A percentile compares a stretch with the other conserved stretches of the same genome.
Evolutionary conservation across 768 basidiomycete species (phyloP).

Genomic region (Guyanaporus albipodus): DNA sequence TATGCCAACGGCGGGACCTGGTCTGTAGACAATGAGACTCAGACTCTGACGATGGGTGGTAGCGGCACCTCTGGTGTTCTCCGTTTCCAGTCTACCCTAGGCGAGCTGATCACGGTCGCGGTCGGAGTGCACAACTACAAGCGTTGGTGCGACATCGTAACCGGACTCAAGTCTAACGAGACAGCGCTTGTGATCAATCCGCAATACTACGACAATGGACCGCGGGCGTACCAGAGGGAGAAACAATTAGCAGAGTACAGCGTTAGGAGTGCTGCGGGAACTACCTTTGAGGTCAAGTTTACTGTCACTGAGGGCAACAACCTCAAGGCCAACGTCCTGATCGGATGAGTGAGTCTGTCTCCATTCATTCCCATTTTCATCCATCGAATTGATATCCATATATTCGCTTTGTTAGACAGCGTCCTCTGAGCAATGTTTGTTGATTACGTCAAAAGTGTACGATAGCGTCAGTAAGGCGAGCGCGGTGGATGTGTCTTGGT

Average conservation of each 20-base stretch:
- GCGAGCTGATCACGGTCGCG: slow-evolving; percentile 32
- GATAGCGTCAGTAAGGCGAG: too few relatives aligned
- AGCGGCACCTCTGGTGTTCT: slow-evolving; percentile 40
- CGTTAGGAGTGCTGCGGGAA: slow-evolving; percentile 5
- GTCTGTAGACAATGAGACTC: slow-evolving; percentile 16
- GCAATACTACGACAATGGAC: slow-evolving; percentile 15
- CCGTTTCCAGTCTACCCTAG: slow-evolving; percentile 28
- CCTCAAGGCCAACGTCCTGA: slow-evolving; percentile 4
- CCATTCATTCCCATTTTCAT: background rate
- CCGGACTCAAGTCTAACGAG: slow-evolving; percentile 24
- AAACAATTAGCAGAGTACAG: slow-evolving; percentile 5
- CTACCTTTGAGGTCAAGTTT: background rate
- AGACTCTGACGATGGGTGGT: slow-evolving; percentile 32
- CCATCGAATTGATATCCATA: background rate
- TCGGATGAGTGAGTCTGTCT: slow-evolving; percentile 2
- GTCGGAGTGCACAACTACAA: slow-evolving; percentile 39
- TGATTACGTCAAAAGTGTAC: too few relatives aligned
- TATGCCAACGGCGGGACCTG: slow-evolving; percentile 28
- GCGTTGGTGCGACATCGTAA: slow-evolving; percentile 27
- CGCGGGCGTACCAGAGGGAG: background rate
- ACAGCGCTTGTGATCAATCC: slow-evolving; percentile 27
- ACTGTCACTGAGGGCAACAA: slow-evolving; percentile 6
- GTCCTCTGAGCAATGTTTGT: too few relatives aligned
- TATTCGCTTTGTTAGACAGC: too few relatives aligned
- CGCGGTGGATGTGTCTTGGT: too few relatives aligned